Evolutionary conservation across 768 basidiomycete genomes (phyloP), one percentile per base, ranked within the genome.

Genomic region (Clathrus columnatus): DNA sequence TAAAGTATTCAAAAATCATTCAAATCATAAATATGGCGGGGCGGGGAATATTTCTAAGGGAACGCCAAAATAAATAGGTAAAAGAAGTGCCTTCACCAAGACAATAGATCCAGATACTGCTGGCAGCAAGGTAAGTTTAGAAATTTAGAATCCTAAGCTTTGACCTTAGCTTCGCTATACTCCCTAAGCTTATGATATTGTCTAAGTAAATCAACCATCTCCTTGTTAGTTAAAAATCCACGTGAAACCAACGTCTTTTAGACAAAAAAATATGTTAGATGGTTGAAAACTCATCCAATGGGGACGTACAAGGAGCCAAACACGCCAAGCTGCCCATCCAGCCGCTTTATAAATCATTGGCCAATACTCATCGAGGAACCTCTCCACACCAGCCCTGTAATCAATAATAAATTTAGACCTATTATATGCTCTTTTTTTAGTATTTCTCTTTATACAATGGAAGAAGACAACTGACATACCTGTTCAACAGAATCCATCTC

Each of bases 401-500:
- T 80, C 69, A 14, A 72, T 70, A 7, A 87, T 72, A 61, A 88
- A 87, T 14, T 56, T 62, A 32, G 72, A 72, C 32, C 85, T 86
- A 51, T 23, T 5, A 21, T 10, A 32, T 6, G 26, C 51, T 7
- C 28, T 30, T 48, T 48, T 14, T 36, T 10, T 46, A 11, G 20
- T 42, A 29, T 26, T 45, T 18, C 30, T 7, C 30, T 41, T 50
- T 5, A 56, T 20, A 32, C 29, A 32, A 28, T 28, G 7, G 7
- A 36, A 18, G 36, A 54, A 47, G 41, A 32, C 18, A 21, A 41
- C 6, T 18, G 18, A 50, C 71, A 49, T 48, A 83, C 84, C 79
- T 69, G 61, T 85, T 75, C 28, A 82, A 64, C 50, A 82, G 67
- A 2, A 88, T 85, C 86, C 86, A 90, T 50, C 88, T 65, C 11